phyloP scores from a whole-genome alignment of 192 early-diverging fungal genomes.

The Umbelopsis vinacea region DNA sequence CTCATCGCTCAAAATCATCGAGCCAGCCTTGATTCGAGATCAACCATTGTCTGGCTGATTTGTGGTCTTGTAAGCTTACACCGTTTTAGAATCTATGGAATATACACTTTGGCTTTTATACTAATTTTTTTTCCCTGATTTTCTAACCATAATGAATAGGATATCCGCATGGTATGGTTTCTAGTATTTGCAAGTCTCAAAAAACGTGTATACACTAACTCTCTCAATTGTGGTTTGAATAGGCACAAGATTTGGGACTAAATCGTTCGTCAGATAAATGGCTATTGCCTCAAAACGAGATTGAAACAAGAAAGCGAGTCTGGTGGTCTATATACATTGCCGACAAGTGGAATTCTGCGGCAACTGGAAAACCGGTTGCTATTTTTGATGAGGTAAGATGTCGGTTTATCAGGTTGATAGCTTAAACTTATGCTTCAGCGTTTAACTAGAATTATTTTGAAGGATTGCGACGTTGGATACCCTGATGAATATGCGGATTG shows the following conservation, averaged over 20 bases:
- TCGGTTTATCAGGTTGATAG: no score
- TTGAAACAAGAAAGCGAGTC: conserved; percentile 68
- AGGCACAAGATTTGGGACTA: conserved; percentile 80
- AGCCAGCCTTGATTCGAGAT: conserved; percentile 32
- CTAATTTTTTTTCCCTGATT: not conserved
- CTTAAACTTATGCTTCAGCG: no score
- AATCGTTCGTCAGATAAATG: conserved; percentile 67
- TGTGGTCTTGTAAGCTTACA: not conserved
- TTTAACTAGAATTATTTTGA: not conserved
- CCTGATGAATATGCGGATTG: conserved; percentile 37
- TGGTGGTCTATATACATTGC: conserved; percentile 80
- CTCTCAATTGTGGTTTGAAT: not conserved
- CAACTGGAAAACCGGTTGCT: conserved; percentile 60
- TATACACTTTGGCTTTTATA: not conserved
- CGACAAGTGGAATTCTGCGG: conserved; percentile 69
- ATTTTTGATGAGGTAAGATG: conserved; percentile 47
- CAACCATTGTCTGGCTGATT: conserved; percentile 36
- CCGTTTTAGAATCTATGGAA: not conserved
- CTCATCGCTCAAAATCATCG: conserved; percentile 40
- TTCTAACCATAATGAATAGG: not conserved
- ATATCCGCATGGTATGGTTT: conserved; percentile 10
- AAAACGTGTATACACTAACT: not conserved
- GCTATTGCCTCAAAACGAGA: conserved; percentile 57
- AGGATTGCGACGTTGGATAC: conserved; percentile 41
- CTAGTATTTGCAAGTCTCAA: not conserved